Evolutionary conservation across 352 stramenopile genomes (phyloP), one percentile per base, ranked within the genome.

Genomic region (Globisporangium nodosum): DNA sequence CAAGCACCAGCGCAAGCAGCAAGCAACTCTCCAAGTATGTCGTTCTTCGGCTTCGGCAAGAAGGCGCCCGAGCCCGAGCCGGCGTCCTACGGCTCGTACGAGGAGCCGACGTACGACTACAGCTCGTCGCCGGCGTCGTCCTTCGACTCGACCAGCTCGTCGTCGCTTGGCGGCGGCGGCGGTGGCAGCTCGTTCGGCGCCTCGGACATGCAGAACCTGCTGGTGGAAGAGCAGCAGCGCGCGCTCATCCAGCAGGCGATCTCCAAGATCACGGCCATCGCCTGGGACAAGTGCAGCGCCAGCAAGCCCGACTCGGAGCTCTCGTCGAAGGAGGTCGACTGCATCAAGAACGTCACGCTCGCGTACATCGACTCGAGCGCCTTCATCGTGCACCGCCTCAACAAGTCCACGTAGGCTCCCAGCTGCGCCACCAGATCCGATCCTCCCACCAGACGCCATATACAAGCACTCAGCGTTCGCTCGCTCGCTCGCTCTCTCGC

Each of bases 251-350:
- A 94, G 64, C 81, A 93, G 65, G 85, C 86, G 50, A 82, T 96
- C 55, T 85, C 82, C 58, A 96, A 95, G 80, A 92, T 96, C 67
- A 92, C 87, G 54, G 81, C 85, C 20, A 78, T 95, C 54, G 88
- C 85, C 35, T 96, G 85, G 85, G 86, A 95, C 68, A 96, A 92
- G 66, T 96, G 87, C 68, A 92, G 82, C 66, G 82, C 79, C 52
- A 80, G 64, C 70, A 93, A 91, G 65, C 84, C 85, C 37, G 86
- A 94, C 67, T 74, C 74, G 58, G 80, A 90, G 63, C 83, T 96
- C 45, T 86, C 80, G 55, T 90, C 71, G 61, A 85, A 78, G 61
- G 85, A 96, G 59, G 69, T 70, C 50, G 76, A 89, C 52, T 96
- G 87, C 69, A 90, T 96, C 65, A 88, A 90, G 78, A 94, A 94